A percentile compares a stretch with the other conserved stretches of the same genome.
Evolutionary conservation across 176 grass and related monocot genomes (phyloP).

Genomic region (Thalia dealbata): DNA sequence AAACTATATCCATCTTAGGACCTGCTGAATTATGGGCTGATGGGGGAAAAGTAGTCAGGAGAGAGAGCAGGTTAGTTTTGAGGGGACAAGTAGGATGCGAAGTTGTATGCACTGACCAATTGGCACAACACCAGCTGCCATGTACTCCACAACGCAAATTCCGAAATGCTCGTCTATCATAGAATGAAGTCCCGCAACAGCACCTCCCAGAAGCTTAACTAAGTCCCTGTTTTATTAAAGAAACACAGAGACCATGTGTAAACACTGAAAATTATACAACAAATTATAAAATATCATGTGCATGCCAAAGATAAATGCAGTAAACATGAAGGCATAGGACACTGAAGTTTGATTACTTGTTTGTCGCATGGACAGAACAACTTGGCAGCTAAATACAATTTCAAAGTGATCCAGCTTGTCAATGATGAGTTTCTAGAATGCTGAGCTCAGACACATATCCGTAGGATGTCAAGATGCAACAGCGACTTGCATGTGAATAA

Average conservation of each 20-base stretch:
- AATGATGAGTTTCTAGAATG: too few relatives aligned
- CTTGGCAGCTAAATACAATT: too few relatives aligned
- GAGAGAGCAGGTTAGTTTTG: not conserved
- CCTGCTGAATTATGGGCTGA: conserved; percentile 86
- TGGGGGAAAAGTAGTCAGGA: conserved; percentile 1
- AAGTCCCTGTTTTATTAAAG: conserved; percentile 40
- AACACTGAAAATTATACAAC: not conserved
- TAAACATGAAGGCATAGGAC: too few relatives aligned
- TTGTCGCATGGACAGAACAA: too few relatives aligned
- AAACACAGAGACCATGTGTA: not conserved
- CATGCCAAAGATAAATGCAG: not conserved
- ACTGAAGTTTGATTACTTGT: too few relatives aligned
- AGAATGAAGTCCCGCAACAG: conserved; percentile 81
- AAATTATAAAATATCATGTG: not conserved
- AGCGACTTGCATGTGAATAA: not conserved
- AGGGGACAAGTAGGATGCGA: not conserved
- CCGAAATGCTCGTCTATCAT: conserved; percentile 98
- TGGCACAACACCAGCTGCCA: conserved; percentile 89
- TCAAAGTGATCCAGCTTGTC: too few relatives aligned
- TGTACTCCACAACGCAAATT: conserved; percentile 92
- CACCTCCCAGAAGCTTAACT: conserved; percentile 61
- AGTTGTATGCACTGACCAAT: conserved; percentile 44
- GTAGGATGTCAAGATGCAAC: too few relatives aligned
- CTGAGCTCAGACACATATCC: too few relatives aligned
- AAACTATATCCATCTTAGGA: conserved; percentile 89